These are phyloP conservation scores for Rhodotorula sp. DNA, from an alignment of 1,284 basidiomycete genomes.

Conservation along the genomic window DNA sequence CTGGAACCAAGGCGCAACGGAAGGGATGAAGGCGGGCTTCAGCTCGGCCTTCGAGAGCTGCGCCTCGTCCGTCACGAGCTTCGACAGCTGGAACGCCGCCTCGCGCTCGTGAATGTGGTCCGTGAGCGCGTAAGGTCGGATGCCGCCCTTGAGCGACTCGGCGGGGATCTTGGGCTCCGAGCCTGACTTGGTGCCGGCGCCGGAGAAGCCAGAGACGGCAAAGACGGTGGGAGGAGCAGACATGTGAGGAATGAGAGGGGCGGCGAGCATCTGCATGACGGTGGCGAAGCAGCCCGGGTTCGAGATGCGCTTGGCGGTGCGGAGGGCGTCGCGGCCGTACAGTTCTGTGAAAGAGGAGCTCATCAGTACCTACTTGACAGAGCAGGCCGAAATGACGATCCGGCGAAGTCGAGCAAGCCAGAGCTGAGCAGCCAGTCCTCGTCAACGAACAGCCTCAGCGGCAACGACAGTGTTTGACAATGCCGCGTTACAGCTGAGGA, in stretches of 20 bases:
- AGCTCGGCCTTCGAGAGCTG: slow-evolving; percentile 49
- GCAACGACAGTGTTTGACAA: neutral
- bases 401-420: too few relatives aligned
- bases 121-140: slow-evolving; percentile 84
- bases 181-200: slow-evolving; percentile 81
- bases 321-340: slow-evolving; percentile 72
- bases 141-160: slow-evolving; percentile 68
- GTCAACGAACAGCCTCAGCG: neutral
- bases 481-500: neutral
- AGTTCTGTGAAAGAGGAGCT: too few relatives aligned
- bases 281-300: slow-evolving; percentile 99
- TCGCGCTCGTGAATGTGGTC: slow-evolving; percentile 99
- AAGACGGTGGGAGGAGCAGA: slow-evolving; percentile 77
- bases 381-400: too few relatives aligned
- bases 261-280: slow-evolving; percentile 84
- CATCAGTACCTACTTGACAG: too few relatives aligned
- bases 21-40: slow-evolving; percentile 80
- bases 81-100: slow-evolving; percentile 74
- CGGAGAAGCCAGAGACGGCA: slow-evolving; percentile 90
- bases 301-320: slow-evolving; percentile 75
- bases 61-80: slow-evolving; percentile 52
- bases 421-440: too few relatives aligned
- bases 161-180: slow-evolving; percentile 75
- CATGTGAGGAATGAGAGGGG: slow-evolving; percentile 76
- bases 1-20: slow-evolving; percentile 91